Evolutionary conservation across 805 yeast genomes (phyloP).

Genomic region (Torulaspora microellipsoides): DNA sequence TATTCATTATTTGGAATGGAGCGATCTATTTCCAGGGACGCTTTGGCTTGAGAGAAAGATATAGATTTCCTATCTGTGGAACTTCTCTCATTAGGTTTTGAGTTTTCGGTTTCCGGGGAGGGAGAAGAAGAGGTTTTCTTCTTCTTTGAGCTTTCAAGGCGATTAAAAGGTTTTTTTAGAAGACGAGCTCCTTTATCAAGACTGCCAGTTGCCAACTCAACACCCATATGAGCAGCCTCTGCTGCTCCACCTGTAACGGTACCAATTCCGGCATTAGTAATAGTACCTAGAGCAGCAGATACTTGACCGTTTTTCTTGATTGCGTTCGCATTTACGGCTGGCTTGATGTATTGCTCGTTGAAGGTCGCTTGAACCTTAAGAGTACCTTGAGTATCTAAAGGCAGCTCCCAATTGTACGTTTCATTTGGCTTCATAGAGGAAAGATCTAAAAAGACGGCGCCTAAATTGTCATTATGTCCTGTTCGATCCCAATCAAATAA

Average conservation of each 20-base stretch:
- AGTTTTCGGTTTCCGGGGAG: conserved; percentile 1
- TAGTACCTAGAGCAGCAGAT: conserved; percentile 41
- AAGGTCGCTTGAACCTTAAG: conserved; percentile 52
- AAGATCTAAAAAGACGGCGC: conserved; percentile 48
- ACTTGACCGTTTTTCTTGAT: conserved; percentile 30
- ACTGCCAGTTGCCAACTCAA: conserved; percentile 45
- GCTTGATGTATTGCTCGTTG: conserved; percentile 62
- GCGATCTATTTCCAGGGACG: conserved; percentile 24
- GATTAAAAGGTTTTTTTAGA: conserved; percentile 30
- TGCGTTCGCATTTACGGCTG: conserved; percentile 42
- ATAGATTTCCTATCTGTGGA: conserved; percentile 5
- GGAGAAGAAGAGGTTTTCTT: conserved; percentile 3
- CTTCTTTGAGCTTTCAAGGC: conserved; percentile 7
- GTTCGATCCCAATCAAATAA: conserved; percentile 78
- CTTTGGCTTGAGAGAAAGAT: conserved; percentile 12
- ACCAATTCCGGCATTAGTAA: conserved; percentile 39
- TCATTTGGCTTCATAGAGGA: conserved; percentile 44
- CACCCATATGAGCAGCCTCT: conserved; percentile 9
- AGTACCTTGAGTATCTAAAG: conserved; percentile 61
- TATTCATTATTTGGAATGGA: conserved; percentile 31
- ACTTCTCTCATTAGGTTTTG: conserved; percentile 2
- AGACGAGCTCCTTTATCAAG: conserved; percentile 41
- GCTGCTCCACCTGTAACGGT: conserved; percentile 19
- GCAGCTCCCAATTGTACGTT: conserved; percentile 43
- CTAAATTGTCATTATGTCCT: conserved; percentile 61